Evolutionary conservation across 306 rosid species (phyloP), one percentile per base, ranked within the genome.

Genomic region (Macrotyloma uniflorum): DNA sequence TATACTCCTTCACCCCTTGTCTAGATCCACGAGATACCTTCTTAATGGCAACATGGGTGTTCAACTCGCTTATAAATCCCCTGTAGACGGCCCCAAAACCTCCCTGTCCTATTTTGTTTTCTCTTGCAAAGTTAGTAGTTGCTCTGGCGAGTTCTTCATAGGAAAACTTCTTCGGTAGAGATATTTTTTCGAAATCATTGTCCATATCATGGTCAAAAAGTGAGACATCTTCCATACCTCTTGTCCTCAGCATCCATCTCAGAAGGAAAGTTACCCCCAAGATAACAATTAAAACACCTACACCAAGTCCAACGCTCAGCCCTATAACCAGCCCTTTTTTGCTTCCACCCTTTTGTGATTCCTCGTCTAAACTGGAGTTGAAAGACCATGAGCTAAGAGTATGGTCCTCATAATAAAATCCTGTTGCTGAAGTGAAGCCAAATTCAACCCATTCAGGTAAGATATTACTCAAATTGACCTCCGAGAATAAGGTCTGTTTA

Each of bases 61-160:
- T 28, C 32, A 72, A 12, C 28, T 72, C 83, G 51, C 54, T 69
- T 2, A 83, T 6, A 15, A 76, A 16, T 24, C 89, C 87, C 55
- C n/a, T 86, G 8, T 86, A 86, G 5, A 86, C 85, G 30, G 40
- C 85, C 3, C 89, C 89, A 12, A 86, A 86, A 11, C 89, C 87
- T 28, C 89, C 89, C 19, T 83, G 70, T 46, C 89, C 87, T 30
- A 86, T 78, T 30, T 80, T 86, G 4, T 71, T 64, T 5, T 76
- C 87, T 14, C 45, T 46, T 23, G 85, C 72, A 47, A 86, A 86
- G 50, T 80, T 55, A 19, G 42, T 51, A 8, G 89, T 83, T 43
- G 87, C 85, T 45, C 35, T 35, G 16, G 33, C 79, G 38, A 86
- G 84, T 43, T 86, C 84, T 8, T 69, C 50, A 70, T 74, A 74